These are phyloP conservation scores for Beauveria sp. DNA, from an alignment of 2,329 filamentous ascomycete genomes.

Conservation along the genomic window DNA sequence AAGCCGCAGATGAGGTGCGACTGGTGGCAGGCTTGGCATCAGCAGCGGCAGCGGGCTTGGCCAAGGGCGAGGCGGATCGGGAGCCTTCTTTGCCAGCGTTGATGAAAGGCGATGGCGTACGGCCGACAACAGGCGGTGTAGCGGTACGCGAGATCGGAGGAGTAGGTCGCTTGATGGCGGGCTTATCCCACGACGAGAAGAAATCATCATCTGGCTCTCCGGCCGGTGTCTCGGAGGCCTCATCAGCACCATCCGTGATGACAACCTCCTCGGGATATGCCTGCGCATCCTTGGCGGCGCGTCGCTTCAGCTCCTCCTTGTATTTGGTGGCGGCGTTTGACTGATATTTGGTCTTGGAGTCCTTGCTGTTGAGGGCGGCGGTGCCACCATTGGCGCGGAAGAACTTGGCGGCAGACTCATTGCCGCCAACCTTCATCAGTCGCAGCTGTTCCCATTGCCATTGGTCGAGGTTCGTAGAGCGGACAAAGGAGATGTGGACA, in stretches of 20 bases:
- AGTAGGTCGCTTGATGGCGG: slow-evolving; percentile 89
- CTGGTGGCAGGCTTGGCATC: slow-evolving; percentile 55
- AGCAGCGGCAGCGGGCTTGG: slow-evolving; percentile 43
- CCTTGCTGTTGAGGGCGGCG: slow-evolving; percentile 90
- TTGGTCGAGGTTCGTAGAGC: slow-evolving; percentile 95
- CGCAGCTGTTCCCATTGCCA: slow-evolving; percentile 99
- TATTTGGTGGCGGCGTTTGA: slow-evolving; percentile 92
- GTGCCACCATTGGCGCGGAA: slow-evolving; percentile 95
- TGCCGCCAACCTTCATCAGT: slow-evolving; percentile 96
- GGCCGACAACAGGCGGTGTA: slow-evolving; percentile 73
- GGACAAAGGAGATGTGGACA: slow-evolving; percentile 98
- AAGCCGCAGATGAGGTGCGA: slow-evolving; percentile 69
- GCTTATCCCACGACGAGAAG: slow-evolving; percentile 99
- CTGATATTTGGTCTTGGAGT: slow-evolving; percentile 93
- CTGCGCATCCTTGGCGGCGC: slow-evolving; percentile 73
- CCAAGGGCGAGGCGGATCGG: slow-evolving; percentile 79
- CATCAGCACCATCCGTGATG: slow-evolving; percentile 66
- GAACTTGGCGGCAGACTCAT: slow-evolving; percentile 96
- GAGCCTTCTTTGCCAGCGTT: slow-evolving; percentile 65
- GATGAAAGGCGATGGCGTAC: slow-evolving; percentile 85
- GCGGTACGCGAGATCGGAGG: slow-evolving; percentile 85
- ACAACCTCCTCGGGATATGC: slow-evolving; percentile 87
- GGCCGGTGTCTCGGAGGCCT: slow-evolving; percentile 67
- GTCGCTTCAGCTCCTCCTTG: slow-evolving; percentile 89
- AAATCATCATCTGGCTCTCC: slow-evolving; percentile 90